Conservation (phyloP, 176 grass and related monocot species). For the Aegilops umbellulata region DNA sequence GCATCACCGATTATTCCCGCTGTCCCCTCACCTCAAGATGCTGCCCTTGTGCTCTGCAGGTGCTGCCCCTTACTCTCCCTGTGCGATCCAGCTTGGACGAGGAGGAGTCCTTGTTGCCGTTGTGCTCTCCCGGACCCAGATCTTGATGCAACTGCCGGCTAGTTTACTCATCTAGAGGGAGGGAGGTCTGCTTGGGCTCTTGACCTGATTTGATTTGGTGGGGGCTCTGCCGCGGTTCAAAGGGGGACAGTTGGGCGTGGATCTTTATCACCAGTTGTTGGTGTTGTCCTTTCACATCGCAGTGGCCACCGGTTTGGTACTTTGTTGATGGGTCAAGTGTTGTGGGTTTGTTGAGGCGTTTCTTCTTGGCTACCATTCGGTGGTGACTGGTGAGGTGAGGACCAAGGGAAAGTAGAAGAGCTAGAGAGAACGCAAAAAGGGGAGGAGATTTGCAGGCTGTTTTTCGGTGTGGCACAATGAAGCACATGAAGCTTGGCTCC, state of each 20-base stretch:
- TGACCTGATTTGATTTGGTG: conserved; percentile 54
- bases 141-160: conserved; percentile 42
- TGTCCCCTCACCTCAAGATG: conserved; percentile 73
- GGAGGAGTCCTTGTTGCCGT: conserved; percentile 39
- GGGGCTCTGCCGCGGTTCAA: conserved; percentile 35
- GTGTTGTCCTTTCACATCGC: conserved; percentile 43
- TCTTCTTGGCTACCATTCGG: conserved; percentile 23
- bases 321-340: conserved; percentile 53
- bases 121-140: conserved; percentile 48
- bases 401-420: conserved; percentile 19
- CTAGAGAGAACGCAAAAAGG: background rate
- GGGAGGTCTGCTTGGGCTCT: background rate
- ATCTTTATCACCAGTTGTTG: conserved; percentile 53
- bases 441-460: conserved; percentile 3
- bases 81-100: conserved; percentile 42
- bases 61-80: conserved; percentile 25
- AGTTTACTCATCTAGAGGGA: conserved; percentile 60
- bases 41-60: conserved; percentile 71
- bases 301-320: conserved; percentile 35
- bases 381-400: conserved; percentile 15
- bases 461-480: conserved; percentile 56
- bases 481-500: conserved; percentile 99
- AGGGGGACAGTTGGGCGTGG: conserved; percentile 46
- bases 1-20: conserved; percentile 59
- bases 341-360: conserved; percentile 57